Evolutionary conservation across 208 protist species (phyloP).

Genomic region (Porcisia deanei): DNA sequence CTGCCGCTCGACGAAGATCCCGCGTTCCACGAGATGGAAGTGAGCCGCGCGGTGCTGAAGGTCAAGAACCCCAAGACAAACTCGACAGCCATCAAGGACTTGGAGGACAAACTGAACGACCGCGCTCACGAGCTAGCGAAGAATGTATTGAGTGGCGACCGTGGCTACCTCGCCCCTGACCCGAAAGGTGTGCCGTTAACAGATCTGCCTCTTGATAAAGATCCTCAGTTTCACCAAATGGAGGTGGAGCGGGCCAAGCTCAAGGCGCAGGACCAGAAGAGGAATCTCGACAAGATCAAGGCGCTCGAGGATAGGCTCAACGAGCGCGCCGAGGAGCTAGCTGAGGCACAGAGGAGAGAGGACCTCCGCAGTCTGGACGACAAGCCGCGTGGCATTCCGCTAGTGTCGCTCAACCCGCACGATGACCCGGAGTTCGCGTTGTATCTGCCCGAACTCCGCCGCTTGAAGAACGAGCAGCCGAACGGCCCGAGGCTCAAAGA

Average conservation of each 20-base stretch:
- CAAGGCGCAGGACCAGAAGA: constrained; percentile 60
- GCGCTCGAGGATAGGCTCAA: constrained; percentile 69
- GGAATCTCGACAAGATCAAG: constrained; percentile 53
- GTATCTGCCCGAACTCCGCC: constrained; percentile 62
- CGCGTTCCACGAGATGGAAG: constrained; percentile 73
- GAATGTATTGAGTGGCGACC: constrained; percentile 51
- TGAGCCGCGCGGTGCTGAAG: constrained; percentile 59
- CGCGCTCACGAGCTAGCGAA: constrained; percentile 70
- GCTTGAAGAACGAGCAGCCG: constrained; percentile 61
- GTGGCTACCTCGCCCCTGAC: constrained; percentile 63
- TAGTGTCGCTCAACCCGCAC: constrained; percentile 57
- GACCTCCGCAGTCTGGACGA: constrained; percentile 60
- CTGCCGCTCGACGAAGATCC: constrained; percentile 71
- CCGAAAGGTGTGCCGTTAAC: constrained; percentile 68
- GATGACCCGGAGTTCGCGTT: constrained; percentile 60
- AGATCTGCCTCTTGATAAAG: constrained; percentile 67
- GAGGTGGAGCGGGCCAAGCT: constrained; percentile 78
- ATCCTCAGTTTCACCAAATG: constrained; percentile 57
- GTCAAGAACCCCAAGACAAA: constrained; percentile 57
- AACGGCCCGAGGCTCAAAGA: constrained; percentile 50
- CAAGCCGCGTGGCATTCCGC: constrained; percentile 58
- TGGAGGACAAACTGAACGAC: constrained; percentile 63
- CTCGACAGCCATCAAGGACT: constrained; percentile 43
- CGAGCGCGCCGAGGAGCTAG: constrained; percentile 58
- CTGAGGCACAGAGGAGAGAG: constrained; percentile 51